Evolutionary conservation across 441 rosid species (phyloP).

Genomic region (Cnidoscolus chayamansa): DNA sequence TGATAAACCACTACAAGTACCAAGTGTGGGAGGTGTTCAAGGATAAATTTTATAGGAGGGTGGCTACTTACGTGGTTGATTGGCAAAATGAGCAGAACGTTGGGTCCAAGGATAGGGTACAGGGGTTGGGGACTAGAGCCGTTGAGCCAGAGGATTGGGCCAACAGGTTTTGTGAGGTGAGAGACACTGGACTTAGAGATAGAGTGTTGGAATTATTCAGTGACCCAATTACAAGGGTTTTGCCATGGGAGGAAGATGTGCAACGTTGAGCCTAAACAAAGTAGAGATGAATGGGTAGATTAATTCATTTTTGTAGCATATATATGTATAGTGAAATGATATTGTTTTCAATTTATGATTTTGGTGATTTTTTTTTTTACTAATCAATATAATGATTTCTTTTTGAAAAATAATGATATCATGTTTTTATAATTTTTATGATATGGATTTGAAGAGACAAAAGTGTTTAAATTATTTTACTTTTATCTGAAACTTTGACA

Average conservation of each 20-base stretch:
- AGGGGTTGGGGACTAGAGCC: conserved; percentile 68
- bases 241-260: conserved; percentile 55
- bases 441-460: too few species aligned
- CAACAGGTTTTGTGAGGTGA: conserved; percentile 62
- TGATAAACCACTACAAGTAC: conserved; percentile 75
- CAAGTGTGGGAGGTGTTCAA: conserved; percentile 91
- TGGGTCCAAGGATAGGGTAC: conserved; percentile 83
- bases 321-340: background rate
- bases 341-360: too few species aligned
- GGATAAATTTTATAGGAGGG: conserved; percentile 73
- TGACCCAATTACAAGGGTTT: conserved; percentile 31
- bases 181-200: conserved; percentile 62
- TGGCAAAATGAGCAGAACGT: conserved; percentile 70
- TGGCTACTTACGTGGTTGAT: conserved; percentile 83
- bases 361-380: too few species aligned
- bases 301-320: background rate
- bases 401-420: too few species aligned
- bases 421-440: too few species aligned
- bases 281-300: background rate
- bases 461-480: too few species aligned
- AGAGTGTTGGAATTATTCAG: conserved; percentile 38
- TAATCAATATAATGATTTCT: too few species aligned
- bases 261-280: background rate
- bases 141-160: conserved; percentile 85
- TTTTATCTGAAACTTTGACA: too few species aligned